phyloP scores from a whole-genome alignment of 2,329 filamentous ascomycete species.

The Colletotrichum ledebouriae region DNA sequence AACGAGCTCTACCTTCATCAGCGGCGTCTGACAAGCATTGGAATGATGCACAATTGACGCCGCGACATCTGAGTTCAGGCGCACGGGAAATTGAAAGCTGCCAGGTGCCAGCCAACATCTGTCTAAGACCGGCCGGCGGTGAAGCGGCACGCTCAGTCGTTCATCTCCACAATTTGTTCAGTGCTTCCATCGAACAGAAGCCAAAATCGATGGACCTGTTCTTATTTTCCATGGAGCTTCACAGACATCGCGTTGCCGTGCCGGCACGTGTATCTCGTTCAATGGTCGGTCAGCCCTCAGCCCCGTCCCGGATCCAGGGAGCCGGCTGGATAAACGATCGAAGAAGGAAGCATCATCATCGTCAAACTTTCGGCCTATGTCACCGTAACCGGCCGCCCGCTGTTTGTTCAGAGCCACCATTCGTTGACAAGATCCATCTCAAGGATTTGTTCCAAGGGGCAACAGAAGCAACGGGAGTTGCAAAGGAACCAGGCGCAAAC shows the following conservation, averaged over 20 bases:
- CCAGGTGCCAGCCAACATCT: constrained; percentile 36
- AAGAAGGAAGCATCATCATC: constrained; percentile 21
- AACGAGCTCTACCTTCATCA: constrained; percentile 28
- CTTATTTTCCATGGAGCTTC: constrained; percentile 14
- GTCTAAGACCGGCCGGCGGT: constrained; percentile 39
- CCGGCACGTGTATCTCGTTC: constrained; percentile 33
- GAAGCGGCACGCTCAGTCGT: constrained; percentile 38
- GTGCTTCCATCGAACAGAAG: constrained; percentile 24
- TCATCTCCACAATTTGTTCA: constrained; percentile 40
- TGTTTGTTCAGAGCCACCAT: constrained; percentile 22
- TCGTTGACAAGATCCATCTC: background rate
- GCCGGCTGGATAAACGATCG: constrained; percentile 23
- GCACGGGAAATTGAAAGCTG: constrained; percentile 32
- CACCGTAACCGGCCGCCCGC: constrained; percentile 26
- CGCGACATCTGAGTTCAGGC: constrained; percentile 22
- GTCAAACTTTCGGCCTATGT: constrained; percentile 1
- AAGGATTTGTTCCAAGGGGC: constrained; percentile 35
- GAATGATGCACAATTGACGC: constrained; percentile 33
- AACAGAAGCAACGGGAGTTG: constrained; percentile 35
- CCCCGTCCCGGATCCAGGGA: constrained; percentile 2
- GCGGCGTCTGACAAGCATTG: constrained; percentile 37
- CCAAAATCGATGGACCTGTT: constrained; percentile 22
- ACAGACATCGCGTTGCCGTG: constrained; percentile 5
- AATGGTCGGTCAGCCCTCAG: constrained; percentile 17
- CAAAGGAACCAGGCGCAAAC: constrained; percentile 7